Evolutionary conservation across 495 filamentous ascomycete species (phyloP), one percentile per base, ranked within the genome.

Genomic region (Penicillium riverlandense): DNA sequence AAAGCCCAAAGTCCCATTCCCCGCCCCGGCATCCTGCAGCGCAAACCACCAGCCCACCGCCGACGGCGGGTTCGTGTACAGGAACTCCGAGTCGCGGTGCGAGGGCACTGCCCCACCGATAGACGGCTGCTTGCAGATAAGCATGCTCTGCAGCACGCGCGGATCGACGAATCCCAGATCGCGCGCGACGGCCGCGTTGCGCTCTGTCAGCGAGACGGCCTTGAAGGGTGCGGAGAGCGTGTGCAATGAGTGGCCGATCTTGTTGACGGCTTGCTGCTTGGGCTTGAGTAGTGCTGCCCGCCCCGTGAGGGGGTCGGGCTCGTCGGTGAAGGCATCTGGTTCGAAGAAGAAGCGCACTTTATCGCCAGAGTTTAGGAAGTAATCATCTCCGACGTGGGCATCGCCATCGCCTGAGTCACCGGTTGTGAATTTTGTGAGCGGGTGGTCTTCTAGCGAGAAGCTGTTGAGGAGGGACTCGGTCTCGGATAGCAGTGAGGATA

Each of bases 301-400:
- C 14, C 80, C 81, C 0, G 62, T 52, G 0, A 63, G 14, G 2
- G 70, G 43, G 58, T 81, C 73, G 55, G 63, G 50, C 8, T 54
- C 44, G 7, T 48, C 34, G 36, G 51, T 53, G 55, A 74, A 69
- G 30, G 69, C 70, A 65, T 79, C 82, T 57, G 90, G 86, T 61
- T 98, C 92, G 71, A 98, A 95, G 80, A 98, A 98, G 73, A 91
- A 96, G 41, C 86, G 83, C 38, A 98, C 72, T 55, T 97, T 95
- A 74, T 96, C 86, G 41, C 86, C 87, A 2, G 82, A 88, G 2
- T 66, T 71, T 0, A 98, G 78, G 67, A 98, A 98, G 79, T 98
- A 98, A 61, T 85, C 79, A 69, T 98, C 92, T 47, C 92, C 90
- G 15, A 96, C 85, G 66, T 98, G 92, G 38, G 62, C 56, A 40